Percentiles rank a stretch among this genome's conserved stretches.
These are phyloP conservation scores for Epichloe gansuensis DNA, from an alignment of 2,329 filamentous ascomycete genomes.

Conservation along the genomic window DNA sequence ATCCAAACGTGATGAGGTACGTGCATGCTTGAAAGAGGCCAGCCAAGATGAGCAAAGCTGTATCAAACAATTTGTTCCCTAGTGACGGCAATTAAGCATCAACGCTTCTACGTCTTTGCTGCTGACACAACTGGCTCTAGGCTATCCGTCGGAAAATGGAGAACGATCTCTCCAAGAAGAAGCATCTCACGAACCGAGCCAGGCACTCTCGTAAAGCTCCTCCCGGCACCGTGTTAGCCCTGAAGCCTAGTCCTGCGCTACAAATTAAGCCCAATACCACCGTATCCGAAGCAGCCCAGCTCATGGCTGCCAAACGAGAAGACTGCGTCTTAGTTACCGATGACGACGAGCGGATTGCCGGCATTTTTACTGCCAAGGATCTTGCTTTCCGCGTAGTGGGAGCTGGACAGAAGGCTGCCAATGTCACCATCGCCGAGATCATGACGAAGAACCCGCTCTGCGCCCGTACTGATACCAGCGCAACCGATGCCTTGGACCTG, in stretches of 20 bases:
- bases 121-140: constrained; percentile 32
- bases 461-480: constrained; percentile 92
- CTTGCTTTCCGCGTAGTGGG: constrained; percentile 94
- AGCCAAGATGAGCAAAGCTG: not conserved
- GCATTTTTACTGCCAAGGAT: constrained; percentile 98
- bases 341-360: constrained; percentile 92
- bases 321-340: constrained; percentile 97
- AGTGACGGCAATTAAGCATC: not conserved
- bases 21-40: constrained; percentile 18
- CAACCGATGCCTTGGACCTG: constrained; percentile 89
- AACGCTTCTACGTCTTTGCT: not conserved
- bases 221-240: constrained; percentile 85
- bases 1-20: constrained; percentile 95
- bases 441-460: constrained; percentile 99
- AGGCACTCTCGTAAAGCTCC: constrained; percentile 86
- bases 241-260: constrained; percentile 88
- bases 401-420: constrained; percentile 74
- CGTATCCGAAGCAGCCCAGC: constrained; percentile 88
- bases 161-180: constrained; percentile 96
- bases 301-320: constrained; percentile 98
- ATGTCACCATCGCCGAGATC: constrained; percentile 90
- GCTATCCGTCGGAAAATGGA: constrained; percentile 96
- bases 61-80: not conserved
- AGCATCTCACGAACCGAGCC: constrained; percentile 63
- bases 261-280: constrained; percentile 95